phyloP scores from a whole-genome alignment of 805 yeast genomes.

The Starmerella ratchasimensis region DNA sequence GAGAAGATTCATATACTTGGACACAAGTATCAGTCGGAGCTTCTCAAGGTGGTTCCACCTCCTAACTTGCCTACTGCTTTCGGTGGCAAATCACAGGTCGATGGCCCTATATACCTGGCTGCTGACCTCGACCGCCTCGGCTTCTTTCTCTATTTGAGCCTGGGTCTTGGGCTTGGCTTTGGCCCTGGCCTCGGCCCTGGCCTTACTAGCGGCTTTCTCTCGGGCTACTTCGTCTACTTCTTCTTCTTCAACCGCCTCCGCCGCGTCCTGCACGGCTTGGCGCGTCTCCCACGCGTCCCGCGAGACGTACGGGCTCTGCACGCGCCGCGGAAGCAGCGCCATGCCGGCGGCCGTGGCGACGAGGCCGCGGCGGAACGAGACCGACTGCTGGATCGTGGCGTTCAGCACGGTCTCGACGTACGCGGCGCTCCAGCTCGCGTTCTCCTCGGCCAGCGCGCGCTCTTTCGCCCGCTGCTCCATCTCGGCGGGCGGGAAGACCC shows the following conservation, averaged over 20 bases:
- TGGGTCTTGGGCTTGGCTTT: no score
- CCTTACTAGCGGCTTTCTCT: no score
- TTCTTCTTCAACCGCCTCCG: neutral
- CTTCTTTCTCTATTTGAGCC: no score
- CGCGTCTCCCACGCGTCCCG: constrained; percentile 5
- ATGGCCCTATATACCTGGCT: constrained; percentile 60
- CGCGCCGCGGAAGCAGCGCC: constrained; percentile 10
- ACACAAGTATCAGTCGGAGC: constrained; percentile 21
- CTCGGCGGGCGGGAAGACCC: no score
- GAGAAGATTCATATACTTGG: constrained; percentile 85
- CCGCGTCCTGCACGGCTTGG: constrained; percentile 1
- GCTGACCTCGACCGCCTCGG: no score
- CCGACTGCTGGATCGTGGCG: neutral
- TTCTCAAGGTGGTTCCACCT: constrained; percentile 31
- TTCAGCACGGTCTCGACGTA: neutral
- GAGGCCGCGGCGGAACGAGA: constrained; percentile 1
- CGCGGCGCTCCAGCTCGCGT: neutral
- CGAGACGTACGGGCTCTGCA: constrained; percentile 7
- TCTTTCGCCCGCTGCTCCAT: no score
- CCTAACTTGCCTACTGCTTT: constrained; percentile 83
- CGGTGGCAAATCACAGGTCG: constrained; percentile 67
- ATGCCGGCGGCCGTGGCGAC: constrained; percentile 4
- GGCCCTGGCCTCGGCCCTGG: no score
- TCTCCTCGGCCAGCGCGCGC: neutral
- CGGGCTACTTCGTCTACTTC: no score